Conservation (phyloP, 257 asterid genomes). For the Solanum habrochaites region DNA sequence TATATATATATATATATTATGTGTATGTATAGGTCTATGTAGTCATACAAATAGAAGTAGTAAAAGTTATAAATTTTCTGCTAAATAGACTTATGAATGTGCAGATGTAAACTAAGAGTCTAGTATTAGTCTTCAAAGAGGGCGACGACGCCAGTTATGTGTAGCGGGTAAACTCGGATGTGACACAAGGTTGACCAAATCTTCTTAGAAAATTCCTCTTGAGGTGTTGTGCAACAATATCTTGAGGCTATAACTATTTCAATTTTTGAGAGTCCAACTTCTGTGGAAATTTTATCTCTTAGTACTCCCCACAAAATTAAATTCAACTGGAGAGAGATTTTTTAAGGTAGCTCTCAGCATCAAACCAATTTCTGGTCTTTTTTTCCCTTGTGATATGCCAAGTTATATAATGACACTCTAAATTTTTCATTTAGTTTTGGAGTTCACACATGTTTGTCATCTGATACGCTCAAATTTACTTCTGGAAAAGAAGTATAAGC, state of each 20-base stretch:
- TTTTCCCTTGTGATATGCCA: background rate
- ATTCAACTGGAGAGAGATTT: background rate
- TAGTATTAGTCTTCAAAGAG: too few relatives aligned
- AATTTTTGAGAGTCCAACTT: background rate
- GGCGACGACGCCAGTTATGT: too few relatives aligned
- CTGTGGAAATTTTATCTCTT: background rate
- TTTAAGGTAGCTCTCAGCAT: background rate
- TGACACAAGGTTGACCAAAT: background rate
- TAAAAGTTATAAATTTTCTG: too few relatives aligned
- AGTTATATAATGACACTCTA: background rate
- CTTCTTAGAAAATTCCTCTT: background rate
- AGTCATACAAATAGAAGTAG: too few relatives aligned
- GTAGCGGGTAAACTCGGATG: too few relatives aligned
- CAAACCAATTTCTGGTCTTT: background rate
- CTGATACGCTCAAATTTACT: too few relatives aligned
- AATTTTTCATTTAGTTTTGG: background rate
- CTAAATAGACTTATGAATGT: too few relatives aligned
- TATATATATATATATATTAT: too few relatives aligned
- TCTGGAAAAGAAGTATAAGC: too few relatives aligned
- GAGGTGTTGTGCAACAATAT: background rate
- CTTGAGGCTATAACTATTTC: background rate
- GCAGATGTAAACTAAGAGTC: too few relatives aligned
- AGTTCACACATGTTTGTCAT: background rate
- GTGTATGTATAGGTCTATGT: too few relatives aligned
- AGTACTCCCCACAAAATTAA: background rate